Conservation (phyloP, 768 basidiomycete genomes). For the Tylopilus intermedius region DNA sequence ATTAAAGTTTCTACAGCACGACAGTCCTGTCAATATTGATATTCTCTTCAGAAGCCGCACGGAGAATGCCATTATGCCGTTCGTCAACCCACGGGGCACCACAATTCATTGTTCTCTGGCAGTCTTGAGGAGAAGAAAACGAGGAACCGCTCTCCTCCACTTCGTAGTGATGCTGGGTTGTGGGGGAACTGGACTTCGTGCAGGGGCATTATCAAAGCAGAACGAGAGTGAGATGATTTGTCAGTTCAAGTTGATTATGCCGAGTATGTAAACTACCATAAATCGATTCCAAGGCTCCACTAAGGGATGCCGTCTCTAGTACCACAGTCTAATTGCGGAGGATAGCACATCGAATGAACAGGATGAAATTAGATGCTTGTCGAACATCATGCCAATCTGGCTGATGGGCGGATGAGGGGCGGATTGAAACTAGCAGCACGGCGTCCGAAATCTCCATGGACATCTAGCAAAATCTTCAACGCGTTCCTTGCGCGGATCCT, state of each 20-base stretch:
- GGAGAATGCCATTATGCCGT: neutral
- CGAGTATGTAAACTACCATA: neutral
- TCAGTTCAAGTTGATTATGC: too few relatives aligned
- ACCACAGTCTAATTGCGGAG: constrained; percentile 15
- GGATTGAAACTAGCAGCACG: constrained; percentile 39
- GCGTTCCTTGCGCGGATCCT: constrained; percentile 91
- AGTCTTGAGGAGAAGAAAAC: constrained; percentile 71
- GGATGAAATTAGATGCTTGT: neutral
- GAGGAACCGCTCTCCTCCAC: constrained; percentile 47
- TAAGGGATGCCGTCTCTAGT: constrained; percentile 5
- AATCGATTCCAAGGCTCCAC: neutral
- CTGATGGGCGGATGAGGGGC: constrained; percentile 18
- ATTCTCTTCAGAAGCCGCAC: constrained; percentile 6
- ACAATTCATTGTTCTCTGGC: constrained; percentile 44
- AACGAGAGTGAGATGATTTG: too few relatives aligned
- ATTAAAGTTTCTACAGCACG: constrained; percentile 54
- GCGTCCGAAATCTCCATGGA: constrained; percentile 83
- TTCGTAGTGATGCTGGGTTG: constrained; percentile 34
- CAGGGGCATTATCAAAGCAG: constrained; percentile 43
- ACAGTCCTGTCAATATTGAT: constrained; percentile 52
- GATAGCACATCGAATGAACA: constrained; percentile 3
- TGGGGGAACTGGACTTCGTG: constrained; percentile 33
- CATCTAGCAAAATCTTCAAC: constrained; percentile 84
- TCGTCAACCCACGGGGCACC: constrained; percentile 59
- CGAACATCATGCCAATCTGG: constrained; percentile 17